These are phyloP conservation scores for Suhomyces xylopsoci DNA, from an alignment of 805 yeast genomes.

Conservation along the genomic window DNA sequence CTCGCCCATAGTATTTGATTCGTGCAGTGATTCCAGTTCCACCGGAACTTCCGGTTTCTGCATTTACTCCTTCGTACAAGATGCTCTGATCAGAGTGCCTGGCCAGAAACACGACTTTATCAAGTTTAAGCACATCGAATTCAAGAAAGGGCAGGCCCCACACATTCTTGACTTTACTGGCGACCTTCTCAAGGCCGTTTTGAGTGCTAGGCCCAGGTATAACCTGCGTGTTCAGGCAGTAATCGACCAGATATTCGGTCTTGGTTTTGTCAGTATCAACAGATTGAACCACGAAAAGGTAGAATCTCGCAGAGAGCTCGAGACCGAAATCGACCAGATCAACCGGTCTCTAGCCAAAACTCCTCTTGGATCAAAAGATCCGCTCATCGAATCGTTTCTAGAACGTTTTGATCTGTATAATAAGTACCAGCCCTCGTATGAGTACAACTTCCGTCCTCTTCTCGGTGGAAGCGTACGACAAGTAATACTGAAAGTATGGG, in stretches of 20 bases:
- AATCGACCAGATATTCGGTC: not conserved
- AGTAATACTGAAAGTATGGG: not conserved
- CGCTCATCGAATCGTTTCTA: not conserved
- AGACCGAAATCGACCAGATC: not conserved
- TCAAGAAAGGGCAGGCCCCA: not conserved
- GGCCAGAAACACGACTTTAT: not conserved
- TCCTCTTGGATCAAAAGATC: not conserved
- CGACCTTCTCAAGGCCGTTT: not conserved
- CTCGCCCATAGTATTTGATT: not conserved
- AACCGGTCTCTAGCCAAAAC: not conserved
- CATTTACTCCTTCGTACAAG: not conserved
- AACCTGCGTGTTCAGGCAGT: not conserved
- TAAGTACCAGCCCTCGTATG: not conserved
- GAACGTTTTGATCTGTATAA: not conserved
- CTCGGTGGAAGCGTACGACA: not conserved
- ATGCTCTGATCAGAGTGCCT: not conserved
- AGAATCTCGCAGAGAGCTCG: not conserved
- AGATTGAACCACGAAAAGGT: not conserved
- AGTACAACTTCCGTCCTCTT: not conserved
- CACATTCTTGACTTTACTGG: not conserved
- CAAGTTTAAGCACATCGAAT: not conserved
- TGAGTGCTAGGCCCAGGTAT: not conserved
- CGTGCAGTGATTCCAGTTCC: not conserved
- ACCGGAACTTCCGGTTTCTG: not conserved
- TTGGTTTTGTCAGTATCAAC: not conserved